Conservation (phyloP, 163 green algal species). For the Coccomyxa subellipsoidea region DNA sequence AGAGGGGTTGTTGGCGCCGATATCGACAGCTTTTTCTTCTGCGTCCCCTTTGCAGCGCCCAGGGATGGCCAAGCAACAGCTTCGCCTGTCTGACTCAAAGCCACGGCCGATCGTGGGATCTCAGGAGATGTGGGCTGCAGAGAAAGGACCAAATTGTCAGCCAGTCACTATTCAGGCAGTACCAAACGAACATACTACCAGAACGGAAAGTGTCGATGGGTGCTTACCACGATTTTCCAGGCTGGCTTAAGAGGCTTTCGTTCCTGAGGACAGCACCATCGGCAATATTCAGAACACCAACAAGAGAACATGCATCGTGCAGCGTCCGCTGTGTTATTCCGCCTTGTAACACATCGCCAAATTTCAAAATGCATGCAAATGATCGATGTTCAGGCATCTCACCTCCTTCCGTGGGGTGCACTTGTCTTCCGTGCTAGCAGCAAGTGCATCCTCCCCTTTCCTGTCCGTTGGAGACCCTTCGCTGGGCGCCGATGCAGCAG, state of each 20-base stretch:
- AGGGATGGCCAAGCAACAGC: neutral
- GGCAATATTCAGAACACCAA: neutral
- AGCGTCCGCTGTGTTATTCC: too few species aligned
- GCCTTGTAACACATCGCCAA: too few species aligned
- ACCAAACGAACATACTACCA: neutral
- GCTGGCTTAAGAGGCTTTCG: neutral
- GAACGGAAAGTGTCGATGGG: neutral
- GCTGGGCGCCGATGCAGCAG: neutral
- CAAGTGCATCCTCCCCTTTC: neutral
- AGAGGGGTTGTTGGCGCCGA: neutral
- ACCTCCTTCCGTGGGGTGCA: neutral
- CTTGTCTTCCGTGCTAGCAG: neutral
- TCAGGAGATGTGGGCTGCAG: neutral
- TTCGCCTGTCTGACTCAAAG: neutral
- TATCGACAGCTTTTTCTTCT: neutral
- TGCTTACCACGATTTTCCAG: constrained; percentile 3
- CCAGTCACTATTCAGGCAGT: too few species aligned
- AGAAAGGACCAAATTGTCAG: too few species aligned
- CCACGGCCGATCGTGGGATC: neutral
- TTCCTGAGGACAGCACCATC: neutral
- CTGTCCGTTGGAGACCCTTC: neutral
- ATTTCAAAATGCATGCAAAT: too few species aligned
- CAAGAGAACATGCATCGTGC: too few species aligned
- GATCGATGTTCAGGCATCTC: neutral
- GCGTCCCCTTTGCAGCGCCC: neutral